Evolutionary conservation across 305 asterid species (phyloP).

Genomic region (Striga hermonthica): DNA sequence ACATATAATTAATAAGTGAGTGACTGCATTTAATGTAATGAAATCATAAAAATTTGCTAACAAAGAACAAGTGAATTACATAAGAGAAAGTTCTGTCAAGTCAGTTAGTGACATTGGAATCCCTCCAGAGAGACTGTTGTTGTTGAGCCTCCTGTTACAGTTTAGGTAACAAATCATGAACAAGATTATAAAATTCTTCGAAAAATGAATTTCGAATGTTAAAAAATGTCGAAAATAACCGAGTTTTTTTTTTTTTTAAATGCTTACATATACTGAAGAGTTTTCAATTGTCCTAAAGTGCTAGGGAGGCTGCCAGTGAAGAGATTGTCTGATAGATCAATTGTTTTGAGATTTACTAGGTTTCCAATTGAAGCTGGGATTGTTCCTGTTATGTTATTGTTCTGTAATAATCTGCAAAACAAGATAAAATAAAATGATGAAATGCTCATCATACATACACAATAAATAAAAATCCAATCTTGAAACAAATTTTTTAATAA

Average conservation of each 20-base stretch:
- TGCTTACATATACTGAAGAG: constrained; percentile 74
- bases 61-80: constrained; percentile 50
- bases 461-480: not conserved
- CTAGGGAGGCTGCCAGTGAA: constrained; percentile 72
- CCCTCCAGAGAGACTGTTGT: constrained; percentile 72
- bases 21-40: no score
- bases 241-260: not conserved
- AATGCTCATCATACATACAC: no score
- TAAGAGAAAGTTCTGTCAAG: constrained; percentile 69
- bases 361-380: constrained; percentile 70
- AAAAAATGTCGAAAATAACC: not conserved
- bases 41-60: constrained; percentile 5
- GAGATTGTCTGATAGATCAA: constrained; percentile 75
- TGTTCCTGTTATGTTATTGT: constrained; percentile 72
- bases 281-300: constrained; percentile 52
- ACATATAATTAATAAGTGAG: not conserved
- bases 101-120: constrained; percentile 70
- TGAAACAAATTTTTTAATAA: not conserved
- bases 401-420: constrained; percentile 69
- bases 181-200: not conserved
- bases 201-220: not conserved
- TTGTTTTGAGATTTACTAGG: constrained; percentile 74
- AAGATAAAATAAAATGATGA: not conserved
- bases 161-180: constrained; percentile 24
- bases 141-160: constrained; percentile 79